phyloP scores from a whole-genome alignment of 495 filamentous ascomycete genomes.

The Talaromyces thailandensis region DNA sequence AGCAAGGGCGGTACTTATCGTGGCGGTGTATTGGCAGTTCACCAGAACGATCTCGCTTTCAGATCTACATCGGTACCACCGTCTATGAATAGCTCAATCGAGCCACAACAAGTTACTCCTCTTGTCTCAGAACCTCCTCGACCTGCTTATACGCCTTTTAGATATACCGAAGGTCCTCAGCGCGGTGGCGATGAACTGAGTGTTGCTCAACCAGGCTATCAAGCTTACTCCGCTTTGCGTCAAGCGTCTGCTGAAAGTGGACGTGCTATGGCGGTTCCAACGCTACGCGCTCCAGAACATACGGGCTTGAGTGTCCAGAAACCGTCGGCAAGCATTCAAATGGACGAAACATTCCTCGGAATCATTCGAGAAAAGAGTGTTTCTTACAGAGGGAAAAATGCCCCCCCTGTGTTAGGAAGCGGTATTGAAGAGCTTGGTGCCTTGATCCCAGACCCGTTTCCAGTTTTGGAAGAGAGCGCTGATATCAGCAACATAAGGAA shows the following conservation, averaged over 20 bases:
- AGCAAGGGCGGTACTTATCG: constrained; percentile 10
- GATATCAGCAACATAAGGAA: constrained; percentile 27
- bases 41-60: constrained; percentile 6
- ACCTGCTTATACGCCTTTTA: constrained; percentile 38
- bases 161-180: constrained; percentile 39
- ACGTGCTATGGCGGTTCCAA: constrained; percentile 29
- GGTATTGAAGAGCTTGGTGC: constrained; percentile 27
- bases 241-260: constrained; percentile 35
- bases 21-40: constrained; percentile 8
- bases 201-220: constrained; percentile 32
- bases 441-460: constrained; percentile 24
- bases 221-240: constrained; percentile 37
- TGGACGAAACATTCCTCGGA: constrained; percentile 37
- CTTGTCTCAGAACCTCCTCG: constrained; percentile 25
- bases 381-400: constrained; percentile 19
- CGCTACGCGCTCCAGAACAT: constrained; percentile 8
- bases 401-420: neutral
- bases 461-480: constrained; percentile 25
- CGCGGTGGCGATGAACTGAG: constrained; percentile 32
- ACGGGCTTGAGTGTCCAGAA: constrained; percentile 11
- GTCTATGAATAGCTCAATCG: constrained; percentile 12
- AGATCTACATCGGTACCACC: constrained; percentile 21
- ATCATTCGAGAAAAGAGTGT: constrained; percentile 38
- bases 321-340: constrained; percentile 15
- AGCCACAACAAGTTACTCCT: constrained; percentile 20